Evolutionary conservation across 1,139 yeast genomes (phyloP).

Genomic region (Magnusiomyces paraingens): DNA sequence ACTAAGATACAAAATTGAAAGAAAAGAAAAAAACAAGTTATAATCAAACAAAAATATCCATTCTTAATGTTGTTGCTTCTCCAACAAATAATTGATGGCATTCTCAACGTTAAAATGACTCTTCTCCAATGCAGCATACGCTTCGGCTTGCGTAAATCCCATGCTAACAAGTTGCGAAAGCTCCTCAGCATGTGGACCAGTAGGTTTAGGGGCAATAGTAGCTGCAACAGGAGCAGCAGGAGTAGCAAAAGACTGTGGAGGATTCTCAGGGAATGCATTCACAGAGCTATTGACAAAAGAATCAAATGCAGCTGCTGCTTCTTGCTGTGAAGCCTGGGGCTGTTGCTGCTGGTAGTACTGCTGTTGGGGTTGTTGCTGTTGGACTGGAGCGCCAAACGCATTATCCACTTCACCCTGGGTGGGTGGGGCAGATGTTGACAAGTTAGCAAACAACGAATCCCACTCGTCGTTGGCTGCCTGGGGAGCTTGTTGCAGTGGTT

Average conservation of each 20-base stretch:
- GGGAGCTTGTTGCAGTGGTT: background rate
- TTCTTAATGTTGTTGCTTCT: background rate
- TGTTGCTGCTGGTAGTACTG: constrained; percentile 8
- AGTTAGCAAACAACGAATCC: constrained; percentile 91
- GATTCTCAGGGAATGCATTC: background rate
- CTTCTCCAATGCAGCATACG: constrained; percentile 58
- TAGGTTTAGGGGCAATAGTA: constrained; percentile 15
- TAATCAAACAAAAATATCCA: no score
- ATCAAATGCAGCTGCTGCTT: background rate
- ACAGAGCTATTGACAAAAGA: background rate
- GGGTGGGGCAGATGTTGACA: constrained; percentile 26
- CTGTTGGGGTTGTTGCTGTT: constrained; percentile 7
- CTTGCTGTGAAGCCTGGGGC: constrained; percentile 7
- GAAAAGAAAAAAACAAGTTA: background rate
- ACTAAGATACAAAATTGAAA: background rate
- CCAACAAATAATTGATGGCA: constrained; percentile 79
- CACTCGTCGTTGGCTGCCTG: constrained; percentile 56
- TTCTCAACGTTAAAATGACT: constrained; percentile 72
- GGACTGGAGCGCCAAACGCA: constrained; percentile 21
- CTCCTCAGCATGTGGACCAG: constrained; percentile 26
- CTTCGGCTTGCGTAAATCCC: constrained; percentile 73
- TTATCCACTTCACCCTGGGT: constrained; percentile 22
- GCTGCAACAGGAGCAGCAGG: constrained; percentile 9
- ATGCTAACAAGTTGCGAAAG: constrained; percentile 76
- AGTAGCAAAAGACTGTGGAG: constrained; percentile 2